Base-by-base conservation (phyloP, 2,329 filamentous ascomycete species). In the Ascochyta pisi region DNA sequence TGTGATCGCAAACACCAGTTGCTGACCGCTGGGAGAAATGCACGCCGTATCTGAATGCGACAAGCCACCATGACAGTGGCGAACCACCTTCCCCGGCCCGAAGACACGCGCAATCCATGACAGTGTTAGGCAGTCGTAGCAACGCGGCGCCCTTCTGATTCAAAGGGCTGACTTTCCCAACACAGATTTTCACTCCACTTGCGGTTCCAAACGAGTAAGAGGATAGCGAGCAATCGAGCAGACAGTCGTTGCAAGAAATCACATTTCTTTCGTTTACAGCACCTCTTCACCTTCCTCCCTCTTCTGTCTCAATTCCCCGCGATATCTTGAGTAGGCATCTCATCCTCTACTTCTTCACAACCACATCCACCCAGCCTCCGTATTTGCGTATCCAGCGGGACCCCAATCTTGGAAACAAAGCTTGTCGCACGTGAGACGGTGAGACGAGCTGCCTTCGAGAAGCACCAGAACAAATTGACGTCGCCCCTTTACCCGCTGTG, bases 321-420 rank as follows among this genome's bases (percentile, higher is more conserved):
- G 19, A 48, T 27, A 39, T 38, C 22, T 31, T 45, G 29, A 22
- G 31, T 40, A 33, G 8, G 31, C 31, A n/a, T n/a, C 31, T 29
- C 5, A 7, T 22, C 6, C 4, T 44, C 19, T 9, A 38, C 16
- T 24, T 15, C n/a, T 27, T 31, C 15, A 31, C 29, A 26, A 37
- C 33, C 23, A 43, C 23, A 8, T 39, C 33, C 22, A 22, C 33
- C 27, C 22, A 27, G 15, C 15, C 24, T 5, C 31, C 47, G 53
- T 56, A 51, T 51, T 44, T 39, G 42, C 53, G 53, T 56, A 56
- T 56, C 27, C 15, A 46, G 42, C 31, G 47, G 47, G 24, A 23
- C 31, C 26, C 35, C 31, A 26, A 33, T 13, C 47, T 47, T 39
- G 37, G 10, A 29, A 24, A 29, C 37, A 37, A 51, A 50, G 47